phyloP scores from a whole-genome alignment of 176 grass and related monocot genomes.

The Bonia amplexicaulis region DNA sequence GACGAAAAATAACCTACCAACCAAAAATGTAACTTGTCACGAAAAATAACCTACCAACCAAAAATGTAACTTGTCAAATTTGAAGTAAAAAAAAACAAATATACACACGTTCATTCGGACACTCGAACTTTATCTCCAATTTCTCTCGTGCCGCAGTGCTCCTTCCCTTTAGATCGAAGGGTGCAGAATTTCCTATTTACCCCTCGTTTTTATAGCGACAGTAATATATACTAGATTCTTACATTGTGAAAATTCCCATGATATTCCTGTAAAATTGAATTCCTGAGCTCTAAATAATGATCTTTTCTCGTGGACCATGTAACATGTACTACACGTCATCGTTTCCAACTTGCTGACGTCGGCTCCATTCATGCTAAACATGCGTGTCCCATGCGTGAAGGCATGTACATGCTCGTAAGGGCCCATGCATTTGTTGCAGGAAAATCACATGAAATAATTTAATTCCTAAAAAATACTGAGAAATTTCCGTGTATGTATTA shows the following conservation, averaged over 20 bases:
- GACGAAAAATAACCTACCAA: neutral
- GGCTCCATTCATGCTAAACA: no score
- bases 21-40: no score
- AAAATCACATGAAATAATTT: no score
- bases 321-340: no score
- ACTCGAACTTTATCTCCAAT: neutral
- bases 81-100: neutral
- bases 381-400: no score
- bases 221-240: neutral
- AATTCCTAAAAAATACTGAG: no score
- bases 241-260: neutral
- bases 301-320: no score
- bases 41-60: neutral
- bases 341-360: no score
- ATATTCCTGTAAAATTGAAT: neutral
- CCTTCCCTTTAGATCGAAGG: neutral
- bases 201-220: neutral
- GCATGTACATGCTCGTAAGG: no score
- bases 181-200: neutral
- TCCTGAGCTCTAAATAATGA: neutral
- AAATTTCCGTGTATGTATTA: no score
- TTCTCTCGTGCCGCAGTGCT: neutral
- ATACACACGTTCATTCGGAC: neutral
- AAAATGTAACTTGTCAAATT: neutral
- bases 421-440: no score